Base-by-base conservation (phyloP, 768 basidiomycete genomes). In the Mycena venus region DNA sequence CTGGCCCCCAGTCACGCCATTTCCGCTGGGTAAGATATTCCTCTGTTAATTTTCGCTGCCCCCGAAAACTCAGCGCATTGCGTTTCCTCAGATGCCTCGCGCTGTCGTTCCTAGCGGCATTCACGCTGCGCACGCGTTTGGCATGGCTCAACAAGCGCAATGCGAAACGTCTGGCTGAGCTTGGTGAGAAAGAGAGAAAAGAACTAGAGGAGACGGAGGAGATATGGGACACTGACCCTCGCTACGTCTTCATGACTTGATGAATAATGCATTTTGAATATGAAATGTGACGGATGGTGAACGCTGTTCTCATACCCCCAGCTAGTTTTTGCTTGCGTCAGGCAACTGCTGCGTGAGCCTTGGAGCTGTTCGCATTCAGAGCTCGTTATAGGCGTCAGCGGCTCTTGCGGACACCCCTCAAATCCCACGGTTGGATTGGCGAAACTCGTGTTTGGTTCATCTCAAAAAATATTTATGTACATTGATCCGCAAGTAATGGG, bases 191-290 rank as follows among this genome's bases (percentile, higher is more conserved):
- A 6, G 84, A 85, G 70, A 82, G 82, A 64, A 76, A 79, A 29
- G 73, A 76, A 58, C n/a, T 71, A 7, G 68, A 75, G 15, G 77
- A 79, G n/a, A 70, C 73, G 9, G 75, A 70, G 25, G 89, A 90
- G 74, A 81, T 89, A 8, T 84, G 84, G 83, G 90, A 91, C 79
- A 82, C 82, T 34, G 89, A 90, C 75, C 85, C 86, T n/a, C 85
- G 88, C 67, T 90, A 88, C 79, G 84, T 87, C 36, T 91, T 89
- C 78, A 89, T 89, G 88, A 89, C 88, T 36, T 86, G 75, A 83
- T 14, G 14, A 53, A n/a, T n/a, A n/a, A n/a, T n/a, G n/a, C n/a
- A n/a, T n/a, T n/a, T n/a, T n/a, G n/a, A n/a, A n/a, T n/a, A n/a
- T n/a, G n/a, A n/a, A n/a, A n/a, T n/a, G n/a, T n/a, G n/a, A n/a